Conservation (phyloP, 768 basidiomycete species). For the Tylopilus felleus region DNA sequence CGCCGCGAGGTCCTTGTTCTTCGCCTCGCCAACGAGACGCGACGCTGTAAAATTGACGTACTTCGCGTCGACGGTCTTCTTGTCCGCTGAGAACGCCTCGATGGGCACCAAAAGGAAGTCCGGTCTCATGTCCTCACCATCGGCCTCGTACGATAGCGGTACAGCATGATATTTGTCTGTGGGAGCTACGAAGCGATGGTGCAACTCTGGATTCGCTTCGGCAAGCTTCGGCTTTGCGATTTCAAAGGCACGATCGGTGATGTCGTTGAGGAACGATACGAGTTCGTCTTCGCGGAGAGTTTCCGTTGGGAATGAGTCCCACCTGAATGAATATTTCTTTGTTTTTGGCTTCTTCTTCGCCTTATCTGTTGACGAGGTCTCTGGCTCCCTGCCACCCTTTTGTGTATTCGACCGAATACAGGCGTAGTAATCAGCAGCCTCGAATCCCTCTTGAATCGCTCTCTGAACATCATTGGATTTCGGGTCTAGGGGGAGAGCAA, state of each 20-base stretch:
- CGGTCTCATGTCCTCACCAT: slow-evolving; percentile 7
- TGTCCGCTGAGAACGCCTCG: slow-evolving; percentile 2
- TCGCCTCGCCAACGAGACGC: slow-evolving; percentile 8
- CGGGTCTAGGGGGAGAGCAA: not conserved
- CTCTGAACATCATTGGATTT: not conserved
- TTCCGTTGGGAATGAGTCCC: slow-evolving; percentile 1
- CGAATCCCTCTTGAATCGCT: slow-evolving; percentile 4
- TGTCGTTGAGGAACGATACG: slow-evolving; percentile 12
- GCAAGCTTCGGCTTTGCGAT: not conserved
- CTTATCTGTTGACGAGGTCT: not conserved
- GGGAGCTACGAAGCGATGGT: slow-evolving; percentile 8
- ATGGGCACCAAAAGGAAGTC: slow-evolving; percentile 15
- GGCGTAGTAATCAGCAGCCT: not conserved
- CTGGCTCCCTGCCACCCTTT: not conserved
- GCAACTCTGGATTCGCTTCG: not conserved
- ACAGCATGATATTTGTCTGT: slow-evolving; percentile 1
- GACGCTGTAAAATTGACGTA: not conserved
- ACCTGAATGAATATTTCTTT: slow-evolving; percentile 3
- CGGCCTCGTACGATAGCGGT: slow-evolving; percentile 8
- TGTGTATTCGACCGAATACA: not conserved
- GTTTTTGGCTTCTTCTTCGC: too few relatives aligned
- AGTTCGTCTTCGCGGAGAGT: slow-evolving; percentile 1
- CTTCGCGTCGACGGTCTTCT: not conserved
- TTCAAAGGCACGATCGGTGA: slow-evolving; percentile 7
- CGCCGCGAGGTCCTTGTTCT: not conserved